Percentiles rank a stretch among this genome's conserved stretches.
Conservation (phyloP, 1,139 yeast species). For the Hyphopichia pseudoburtonii region DNA sequence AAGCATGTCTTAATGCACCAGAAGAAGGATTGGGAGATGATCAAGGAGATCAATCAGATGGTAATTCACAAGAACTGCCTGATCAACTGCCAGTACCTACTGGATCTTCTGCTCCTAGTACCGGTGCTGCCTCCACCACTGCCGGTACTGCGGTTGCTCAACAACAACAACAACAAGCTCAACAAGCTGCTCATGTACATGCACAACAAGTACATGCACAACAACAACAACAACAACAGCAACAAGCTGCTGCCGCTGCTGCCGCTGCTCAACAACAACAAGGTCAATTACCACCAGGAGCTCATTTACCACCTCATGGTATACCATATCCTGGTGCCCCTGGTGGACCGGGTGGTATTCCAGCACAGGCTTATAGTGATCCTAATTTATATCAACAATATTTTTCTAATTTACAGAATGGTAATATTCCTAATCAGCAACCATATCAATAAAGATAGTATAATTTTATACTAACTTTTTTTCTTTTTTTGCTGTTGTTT, state of each 20-base stretch:
- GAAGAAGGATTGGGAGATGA: conserved; percentile 65
- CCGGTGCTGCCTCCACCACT: conserved; percentile 10
- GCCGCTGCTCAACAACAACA: conserved; percentile 22
- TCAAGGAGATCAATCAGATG: conserved; percentile 62
- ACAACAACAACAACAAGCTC: conserved; percentile 36
- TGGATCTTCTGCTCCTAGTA: conserved; percentile 7
- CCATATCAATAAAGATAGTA: conserved; percentile 35
- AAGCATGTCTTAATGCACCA: conserved; percentile 96
- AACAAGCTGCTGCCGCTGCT: conserved; percentile 27
- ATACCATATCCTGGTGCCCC: conserved; percentile 44
- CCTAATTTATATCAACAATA: conserved; percentile 59
- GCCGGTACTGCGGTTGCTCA: conserved; percentile 29
- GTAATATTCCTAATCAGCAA: conserved; percentile 46
- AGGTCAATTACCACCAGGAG: conserved; percentile 46
- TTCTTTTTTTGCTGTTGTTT: no score
- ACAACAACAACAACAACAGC: conserved; percentile 13
- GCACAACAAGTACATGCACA: conserved; percentile 20
- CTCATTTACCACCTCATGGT: conserved; percentile 46
- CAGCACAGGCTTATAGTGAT: conserved; percentile 44
- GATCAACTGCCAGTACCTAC: conserved; percentile 38
- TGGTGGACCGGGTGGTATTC: conserved; percentile 40
- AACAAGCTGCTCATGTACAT: conserved; percentile 21
- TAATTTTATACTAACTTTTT: not conserved
- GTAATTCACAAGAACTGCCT: conserved; percentile 40
- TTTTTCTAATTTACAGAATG: conserved; percentile 55